Evolutionary conservation across 1,139 yeast genomes (phyloP), one percentile per base, ranked within the genome.

Genomic region (Pichia terricola): DNA sequence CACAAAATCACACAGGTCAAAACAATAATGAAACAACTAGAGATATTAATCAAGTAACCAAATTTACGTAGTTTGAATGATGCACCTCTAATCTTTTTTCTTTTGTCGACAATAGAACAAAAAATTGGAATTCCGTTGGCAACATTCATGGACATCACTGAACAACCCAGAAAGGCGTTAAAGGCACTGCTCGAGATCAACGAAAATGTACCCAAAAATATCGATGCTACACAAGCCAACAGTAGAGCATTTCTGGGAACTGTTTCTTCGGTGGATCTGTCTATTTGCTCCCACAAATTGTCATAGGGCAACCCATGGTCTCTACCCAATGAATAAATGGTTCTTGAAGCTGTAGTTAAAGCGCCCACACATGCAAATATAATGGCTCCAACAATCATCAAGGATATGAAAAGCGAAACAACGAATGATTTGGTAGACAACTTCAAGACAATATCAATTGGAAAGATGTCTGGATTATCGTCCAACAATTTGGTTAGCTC

Each of bases 141-240:
- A 28, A 83, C 69, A 43, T 88, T 80, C 48, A 85, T 66, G 2
- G 89, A 76, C 35, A 85, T 73, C 1, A 86, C 94, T 4, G 94
- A 84, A n/a, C 89, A 81, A 0, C 95, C 94, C 66, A 86, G 75
- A 59, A 85, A 85, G 2, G 95, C 88, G 60, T 81, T 81, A 64
- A 85, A 83, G 1, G 94, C 94, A 4, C 88, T 75, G 3, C 78
- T 67, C 0, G 94, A 83, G 1, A 85, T 65, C 38, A 86, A 64
- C 5, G 91, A 81, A 37, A 83, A 67, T 22, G 78, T 60, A 3
- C 88, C 85, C 34, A 85, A 64, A 3, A 75, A 49, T 26, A 75
- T 75, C 37, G 87, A 78, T 6, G 81, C 75, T 1, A 66, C 70
- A 72, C 81, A 81, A n/a, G 88, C 79, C 39, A 85, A 66, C 46